Conservation (phyloP, 306 rosid species). For the Vigna angularis region DNA sequence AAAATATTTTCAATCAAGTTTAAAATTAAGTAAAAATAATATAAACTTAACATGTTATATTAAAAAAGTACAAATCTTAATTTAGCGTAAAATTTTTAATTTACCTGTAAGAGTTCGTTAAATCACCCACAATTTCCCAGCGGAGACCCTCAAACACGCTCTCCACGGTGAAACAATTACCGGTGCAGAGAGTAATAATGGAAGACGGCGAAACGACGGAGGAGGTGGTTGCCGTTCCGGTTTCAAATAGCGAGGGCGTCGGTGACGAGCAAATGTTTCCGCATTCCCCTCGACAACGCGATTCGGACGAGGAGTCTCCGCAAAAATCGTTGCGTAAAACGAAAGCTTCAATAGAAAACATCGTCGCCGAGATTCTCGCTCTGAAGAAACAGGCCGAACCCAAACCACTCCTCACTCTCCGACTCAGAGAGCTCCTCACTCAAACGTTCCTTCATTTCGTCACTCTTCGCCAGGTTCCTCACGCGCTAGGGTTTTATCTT, state of each 20-base stretch:
- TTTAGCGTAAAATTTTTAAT: no score
- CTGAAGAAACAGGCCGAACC: constrained; percentile 58
- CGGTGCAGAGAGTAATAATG: constrained; percentile 38
- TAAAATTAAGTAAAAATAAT: no score
- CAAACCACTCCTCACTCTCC: constrained; percentile 50
- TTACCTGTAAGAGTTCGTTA: no score
- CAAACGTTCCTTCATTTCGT: constrained; percentile 76
- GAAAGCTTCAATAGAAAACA: constrained; percentile 63
- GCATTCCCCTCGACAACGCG: neutral
- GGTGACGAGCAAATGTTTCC: constrained; percentile 42
- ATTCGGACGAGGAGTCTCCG: constrained; percentile 50
- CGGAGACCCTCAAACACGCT: neutral
- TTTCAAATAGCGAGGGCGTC: constrained; percentile 58
- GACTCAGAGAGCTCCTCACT: constrained; percentile 63
- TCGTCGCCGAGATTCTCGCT: constrained; percentile 68
- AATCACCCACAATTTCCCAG: neutral
- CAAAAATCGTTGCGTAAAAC: constrained; percentile 58
- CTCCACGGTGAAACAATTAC: neutral
- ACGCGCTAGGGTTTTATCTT: constrained; percentile 37
- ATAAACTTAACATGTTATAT: no score
- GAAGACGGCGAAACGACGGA: constrained; percentile 53
- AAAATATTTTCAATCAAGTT: no score
- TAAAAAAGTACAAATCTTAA: no score
- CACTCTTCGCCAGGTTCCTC: constrained; percentile 79
- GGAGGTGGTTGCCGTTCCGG: neutral